Evolutionary conservation across 257 asterid species (phyloP).

Genomic region (Lycium ferocissimum): DNA sequence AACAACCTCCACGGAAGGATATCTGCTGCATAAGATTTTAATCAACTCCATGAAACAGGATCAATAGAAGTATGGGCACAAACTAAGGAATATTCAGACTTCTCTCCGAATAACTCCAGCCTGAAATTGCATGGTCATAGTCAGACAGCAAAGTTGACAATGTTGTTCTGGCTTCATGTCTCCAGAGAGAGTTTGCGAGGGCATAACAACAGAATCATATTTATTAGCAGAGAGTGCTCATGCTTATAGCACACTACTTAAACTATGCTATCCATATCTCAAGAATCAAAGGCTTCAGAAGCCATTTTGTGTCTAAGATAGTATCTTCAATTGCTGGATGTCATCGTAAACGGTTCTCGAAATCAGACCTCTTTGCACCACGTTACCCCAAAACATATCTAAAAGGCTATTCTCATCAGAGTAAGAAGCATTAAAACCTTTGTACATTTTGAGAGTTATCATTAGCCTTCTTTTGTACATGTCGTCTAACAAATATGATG

Average conservation of each 20-base stretch:
- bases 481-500: conserved; percentile 64
- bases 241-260: not conserved
- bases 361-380: conserved; percentile 66
- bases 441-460: conserved; percentile 67
- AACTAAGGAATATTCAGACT: not conserved
- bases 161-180: not conserved
- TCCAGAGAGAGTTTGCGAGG: not conserved
- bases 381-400: conserved; percentile 62
- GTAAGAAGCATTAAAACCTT: conserved; percentile 59
- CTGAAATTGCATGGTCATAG: not conserved
- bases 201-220: not conserved
- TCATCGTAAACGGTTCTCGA: conserved; percentile 54
- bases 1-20: not conserved
- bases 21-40: not conserved
- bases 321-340: conserved; percentile 47
- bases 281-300: conserved; percentile 1
- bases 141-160: not conserved
- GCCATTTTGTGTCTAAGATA: not conserved
- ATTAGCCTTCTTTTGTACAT: conserved; percentile 75
- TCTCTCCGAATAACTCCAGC: not conserved
- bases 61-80: not conserved
- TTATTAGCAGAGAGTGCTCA: not conserved
- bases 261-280: not conserved
- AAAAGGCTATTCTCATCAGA: conserved; percentile 47
- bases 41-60: not conserved